Evolutionary conservation across 1,284 basidiomycete genomes (phyloP), one percentile per base, ranked within the genome.

Genomic region (Rhodotorula mucilaginosa): DNA sequence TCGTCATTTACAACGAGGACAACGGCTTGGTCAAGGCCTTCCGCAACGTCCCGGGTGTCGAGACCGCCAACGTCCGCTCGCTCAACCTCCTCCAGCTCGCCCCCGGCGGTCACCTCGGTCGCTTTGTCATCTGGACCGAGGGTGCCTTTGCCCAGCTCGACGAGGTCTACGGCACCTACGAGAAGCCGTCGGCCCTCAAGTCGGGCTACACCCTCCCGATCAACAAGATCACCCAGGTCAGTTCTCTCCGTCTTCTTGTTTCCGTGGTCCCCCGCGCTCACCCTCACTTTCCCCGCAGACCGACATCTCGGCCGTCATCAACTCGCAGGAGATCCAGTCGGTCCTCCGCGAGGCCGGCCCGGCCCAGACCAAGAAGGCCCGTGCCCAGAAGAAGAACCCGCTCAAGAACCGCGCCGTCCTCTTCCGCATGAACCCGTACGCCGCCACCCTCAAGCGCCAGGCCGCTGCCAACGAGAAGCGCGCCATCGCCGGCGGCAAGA

Each of bases 361-460:
- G 74, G 89, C 91, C 83, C 81, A 85, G 74, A 90, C 90, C 84
- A 93, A 92, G 83, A 90, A 94, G 81, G 94, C 95, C 77, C 97
- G 93, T 92, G 94, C 93, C 77, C 96, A 98, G 86, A 95, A 95
- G 91, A 98, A 98, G 91, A 98, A 98, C 88, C 94, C 96, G 70
- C 88, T 97, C 80, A 56, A 44, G 52, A 84, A 46, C 65, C 26
- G 47, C 48, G 26, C 88, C 73, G 86, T 97, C 79, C 89, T 99
- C 82, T 97, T 96, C 93, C 90, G 95, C 80, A 88, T 99, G 84
- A 99, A 99, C 88, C 97, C 97, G 69, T 99, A 99, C 85, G 96
- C 96, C 67, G 71, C 71, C 64, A 63, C 74, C 34, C 46, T 54
- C 31, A 69, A 67, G 58, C 72, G 74, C 39, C 15, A 19, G 16